A percentile compares a stretch with the other conserved stretches of the same genome.
phyloP scores from a whole-genome alignment of 495 filamentous ascomycete species.

The Schizothecium vesticola region DNA sequence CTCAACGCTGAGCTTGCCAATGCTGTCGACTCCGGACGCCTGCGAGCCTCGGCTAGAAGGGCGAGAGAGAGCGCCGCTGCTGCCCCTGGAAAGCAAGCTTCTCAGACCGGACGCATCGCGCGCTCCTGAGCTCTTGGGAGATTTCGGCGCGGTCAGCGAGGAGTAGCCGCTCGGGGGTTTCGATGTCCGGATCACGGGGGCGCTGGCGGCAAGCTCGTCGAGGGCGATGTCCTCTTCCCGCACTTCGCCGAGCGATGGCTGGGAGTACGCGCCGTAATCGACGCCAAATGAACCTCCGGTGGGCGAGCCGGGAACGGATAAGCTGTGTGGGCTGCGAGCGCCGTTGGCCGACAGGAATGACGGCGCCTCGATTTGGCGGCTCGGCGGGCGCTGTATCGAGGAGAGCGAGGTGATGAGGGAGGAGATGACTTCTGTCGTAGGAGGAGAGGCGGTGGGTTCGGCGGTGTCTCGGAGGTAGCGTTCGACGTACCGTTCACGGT shows the following conservation, averaged over 20 bases:
- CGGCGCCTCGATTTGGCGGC: conserved; percentile 61
- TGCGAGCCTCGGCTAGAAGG: conserved; percentile 49
- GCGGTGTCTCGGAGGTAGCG: conserved; percentile 24
- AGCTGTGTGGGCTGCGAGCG: conserved; percentile 35
- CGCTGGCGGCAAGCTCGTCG: conserved; percentile 60
- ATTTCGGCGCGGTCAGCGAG: conserved; percentile 57
- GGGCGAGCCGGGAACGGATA: conserved; percentile 45
- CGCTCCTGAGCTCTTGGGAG: conserved; percentile 38
- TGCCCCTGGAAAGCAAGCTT: conserved; percentile 40
- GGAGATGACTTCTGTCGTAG: conserved; percentile 89
- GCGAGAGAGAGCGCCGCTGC: conserved; percentile 37
- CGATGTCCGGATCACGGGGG: conserved; percentile 80
- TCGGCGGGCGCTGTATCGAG: conserved; percentile 71
- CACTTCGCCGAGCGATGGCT: conserved; percentile 40
- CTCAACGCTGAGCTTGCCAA: conserved; percentile 55
- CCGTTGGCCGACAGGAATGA: conserved; percentile 24
- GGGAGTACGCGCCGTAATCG: conserved; percentile 59
- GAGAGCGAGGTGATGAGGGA: conserved; percentile 89
- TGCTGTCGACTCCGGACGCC: conserved; percentile 51
- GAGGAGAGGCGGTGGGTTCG: conserved; percentile 40
- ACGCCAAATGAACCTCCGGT: conserved; percentile 60
- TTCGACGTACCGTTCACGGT: conserved; percentile 27
- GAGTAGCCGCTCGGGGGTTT: conserved; percentile 72
- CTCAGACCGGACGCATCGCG: conserved; percentile 41
- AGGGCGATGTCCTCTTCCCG: conserved; percentile 56